Conservation (phyloP, 192 early-diverging fungal genomes). For the Backusella luteola region DNA sequence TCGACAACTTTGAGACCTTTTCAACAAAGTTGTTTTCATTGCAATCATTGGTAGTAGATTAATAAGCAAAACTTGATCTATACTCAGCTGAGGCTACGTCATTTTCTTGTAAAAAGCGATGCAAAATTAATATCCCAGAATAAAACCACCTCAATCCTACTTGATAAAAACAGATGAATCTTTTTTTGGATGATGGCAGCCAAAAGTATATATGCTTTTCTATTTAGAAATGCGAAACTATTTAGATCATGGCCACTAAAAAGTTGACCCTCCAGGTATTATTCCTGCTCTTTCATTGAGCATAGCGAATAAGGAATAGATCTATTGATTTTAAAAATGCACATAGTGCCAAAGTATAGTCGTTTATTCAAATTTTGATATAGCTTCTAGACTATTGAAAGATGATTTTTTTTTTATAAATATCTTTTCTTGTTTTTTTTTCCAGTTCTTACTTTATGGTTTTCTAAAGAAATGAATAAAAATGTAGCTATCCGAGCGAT, state of each 20-base stretch:
- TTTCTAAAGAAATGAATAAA: too few species aligned
- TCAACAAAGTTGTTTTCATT: neutral
- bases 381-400: too few species aligned
- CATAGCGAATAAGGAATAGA: too few species aligned
- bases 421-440: too few species aligned
- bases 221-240: neutral
- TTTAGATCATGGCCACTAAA: neutral
- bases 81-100: neutral
- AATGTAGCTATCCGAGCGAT: too few species aligned
- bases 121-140: neutral
- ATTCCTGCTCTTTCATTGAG: too few species aligned
- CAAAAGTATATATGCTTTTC: neutral
- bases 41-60: neutral
- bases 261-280: neutral
- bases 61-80: neutral
- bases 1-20: neutral
- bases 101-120: neutral
- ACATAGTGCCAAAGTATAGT: too few species aligned
- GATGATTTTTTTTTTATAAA: too few species aligned
- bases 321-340: too few species aligned
- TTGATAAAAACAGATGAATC: neutral
- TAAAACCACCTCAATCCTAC: neutral
- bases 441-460: too few species aligned
- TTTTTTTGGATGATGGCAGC: neutral
- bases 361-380: too few species aligned